Evolutionary conservation across 768 basidiomycete species (phyloP), one percentile per base, ranked within the genome.

Genomic region (Butyriboletus loyo): DNA sequence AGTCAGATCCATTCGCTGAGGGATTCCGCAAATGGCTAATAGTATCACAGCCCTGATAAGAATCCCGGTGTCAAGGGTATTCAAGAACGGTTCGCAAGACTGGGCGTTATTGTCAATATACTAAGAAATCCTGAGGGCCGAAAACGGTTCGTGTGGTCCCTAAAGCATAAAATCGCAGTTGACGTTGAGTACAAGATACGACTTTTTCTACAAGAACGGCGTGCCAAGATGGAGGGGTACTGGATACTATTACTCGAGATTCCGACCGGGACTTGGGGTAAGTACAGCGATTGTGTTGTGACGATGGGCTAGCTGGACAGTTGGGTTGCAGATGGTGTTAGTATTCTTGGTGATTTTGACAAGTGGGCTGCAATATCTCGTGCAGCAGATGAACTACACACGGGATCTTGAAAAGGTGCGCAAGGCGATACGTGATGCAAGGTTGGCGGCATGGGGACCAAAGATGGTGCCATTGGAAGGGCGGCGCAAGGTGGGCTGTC

Each of bases 191-290:
- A 28, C 19, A 55, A 91, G 91, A 59, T 92, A 92, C 57, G 89
- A 92, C 68, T 90, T 90, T 69, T 99, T 98, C 80, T 90, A 89
- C 77, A 94, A 96, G 72, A 98, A 98, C 56, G 96, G 96, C 21
- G 93, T 99, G 4, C 96, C 96, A 0, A 89, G 81, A 66, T 99
- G 96, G 96, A 80, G 95, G 58, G 96, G 94, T 15, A 93, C 91
- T 30, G 91, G 92, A 39, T 98, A 98, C 72, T 98, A 98, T 70
- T 99, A 98, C 70, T 84, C 91, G 28, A 85, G 97, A 47, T 99
- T 89, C 78, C 81, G 96, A 28, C 96, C 96, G n/a, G 92, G 94
- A 24, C 77, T 98, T 54, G 83, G 83, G 54, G 89, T 89, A 61
- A 57, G 82, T 67, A 19, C 14, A 15, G 30, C 30, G 27, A 56